These are phyloP conservation scores for Miscanthus lutarioriparius DNA, from an alignment of 176 grass and related monocot species.

Conservation along the genomic window DNA sequence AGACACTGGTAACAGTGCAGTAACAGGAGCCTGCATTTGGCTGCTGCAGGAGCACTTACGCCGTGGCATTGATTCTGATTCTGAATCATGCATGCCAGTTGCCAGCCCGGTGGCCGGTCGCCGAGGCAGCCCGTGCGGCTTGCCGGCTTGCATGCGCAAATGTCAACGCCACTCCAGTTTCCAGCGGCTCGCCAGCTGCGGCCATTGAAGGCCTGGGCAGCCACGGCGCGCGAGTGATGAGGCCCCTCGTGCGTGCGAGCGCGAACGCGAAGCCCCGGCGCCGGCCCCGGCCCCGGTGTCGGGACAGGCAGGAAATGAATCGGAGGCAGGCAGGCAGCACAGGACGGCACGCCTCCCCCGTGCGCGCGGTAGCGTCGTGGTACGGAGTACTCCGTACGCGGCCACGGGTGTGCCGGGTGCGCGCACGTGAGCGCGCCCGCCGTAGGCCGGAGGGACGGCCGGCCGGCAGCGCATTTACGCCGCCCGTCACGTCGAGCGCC, in stretches of 20 bases:
- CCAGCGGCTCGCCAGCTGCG: neutral
- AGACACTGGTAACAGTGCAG: no score
- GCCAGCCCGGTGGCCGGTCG: no score
- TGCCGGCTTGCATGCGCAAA: neutral
- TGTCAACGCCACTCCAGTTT: neutral
- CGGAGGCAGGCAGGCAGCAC: neutral
- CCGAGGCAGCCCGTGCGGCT: no score
- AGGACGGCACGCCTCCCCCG: neutral
- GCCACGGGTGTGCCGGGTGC: neutral
- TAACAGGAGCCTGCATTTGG: no score
- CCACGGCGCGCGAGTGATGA: neutral
- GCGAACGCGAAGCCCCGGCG: neutral
- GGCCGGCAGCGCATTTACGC: constrained; percentile 4
- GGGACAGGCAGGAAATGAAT: neutral
- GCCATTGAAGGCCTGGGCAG: neutral
- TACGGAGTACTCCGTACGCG: neutral
- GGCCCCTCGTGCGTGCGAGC: neutral
- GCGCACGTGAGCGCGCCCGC: neutral
- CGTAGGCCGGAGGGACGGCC: neutral
- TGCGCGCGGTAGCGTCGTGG: neutral
- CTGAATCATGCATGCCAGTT: no score
- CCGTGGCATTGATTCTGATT: no score
- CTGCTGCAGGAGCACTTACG: no score
- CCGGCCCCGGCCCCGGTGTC: no score
- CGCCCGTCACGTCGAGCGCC: constrained; percentile 10